Percentiles rank a stretch among this genome's conserved stretches.
phyloP scores from a whole-genome alignment of 805 yeast species.

The Hemisphaericaspora nanyangensis region DNA sequence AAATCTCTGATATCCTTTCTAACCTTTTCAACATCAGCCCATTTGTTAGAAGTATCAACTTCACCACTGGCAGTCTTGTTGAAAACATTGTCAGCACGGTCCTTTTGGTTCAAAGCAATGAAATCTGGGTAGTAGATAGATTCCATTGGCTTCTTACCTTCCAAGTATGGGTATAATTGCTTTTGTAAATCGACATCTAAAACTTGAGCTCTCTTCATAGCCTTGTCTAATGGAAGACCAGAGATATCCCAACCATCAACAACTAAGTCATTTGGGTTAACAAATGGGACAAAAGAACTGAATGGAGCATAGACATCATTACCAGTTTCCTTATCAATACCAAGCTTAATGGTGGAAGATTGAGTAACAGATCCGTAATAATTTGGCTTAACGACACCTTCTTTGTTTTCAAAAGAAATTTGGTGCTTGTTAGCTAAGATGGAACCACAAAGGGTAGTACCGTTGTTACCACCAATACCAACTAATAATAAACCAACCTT shows the following conservation, averaged over 20 bases:
- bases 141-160: constrained; percentile 64
- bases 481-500: constrained; percentile 87
- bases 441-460: constrained; percentile 85
- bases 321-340: constrained; percentile 68
- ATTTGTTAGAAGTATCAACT: constrained; percentile 58
- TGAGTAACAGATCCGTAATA: constrained; percentile 95
- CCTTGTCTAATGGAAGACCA: constrained; percentile 62
- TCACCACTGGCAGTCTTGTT: constrained; percentile 50
- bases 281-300: constrained; percentile 83
- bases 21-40: constrained; percentile 85
- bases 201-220: constrained; percentile 83
- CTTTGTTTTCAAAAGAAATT: constrained; percentile 75
- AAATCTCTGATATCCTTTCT: constrained; percentile 80
- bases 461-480: constrained; percentile 96
- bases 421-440: constrained; percentile 80
- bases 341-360: constrained; percentile 83
- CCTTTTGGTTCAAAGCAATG: constrained; percentile 91
- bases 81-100: constrained; percentile 84
- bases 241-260: constrained; percentile 96
- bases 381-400: constrained; percentile 70
- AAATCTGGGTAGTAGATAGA: constrained; percentile 94
- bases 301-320: constrained; percentile 91
- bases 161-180: constrained; percentile 63
- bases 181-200: constrained; percentile 81
- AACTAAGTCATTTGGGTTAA: constrained; percentile 84